These are phyloP conservation scores for Phytopythium kandeliae DNA, from an alignment of 352 stramenopile genomes.

Conservation along the genomic window DNA sequence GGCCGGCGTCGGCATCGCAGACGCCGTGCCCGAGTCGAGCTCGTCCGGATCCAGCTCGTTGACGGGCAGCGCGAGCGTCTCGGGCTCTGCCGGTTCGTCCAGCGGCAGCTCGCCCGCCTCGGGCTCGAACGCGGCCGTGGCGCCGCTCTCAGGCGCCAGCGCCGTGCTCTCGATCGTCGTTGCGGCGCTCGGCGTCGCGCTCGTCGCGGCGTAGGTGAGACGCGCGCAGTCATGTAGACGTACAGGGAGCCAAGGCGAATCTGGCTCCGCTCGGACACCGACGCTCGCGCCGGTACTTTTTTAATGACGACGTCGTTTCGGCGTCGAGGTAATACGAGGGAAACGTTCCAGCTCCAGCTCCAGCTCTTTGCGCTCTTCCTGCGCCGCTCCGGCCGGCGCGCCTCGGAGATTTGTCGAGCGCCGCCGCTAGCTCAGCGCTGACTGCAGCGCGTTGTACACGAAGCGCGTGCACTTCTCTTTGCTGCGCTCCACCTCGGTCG, in stretches of 20 bases:
- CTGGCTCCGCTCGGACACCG: no score
- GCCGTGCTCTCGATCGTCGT: slow-evolving; percentile 11
- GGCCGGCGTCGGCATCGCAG: slow-evolving; percentile 47
- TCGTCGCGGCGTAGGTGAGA: slow-evolving; percentile 4
- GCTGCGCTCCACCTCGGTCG: slow-evolving; percentile 37
- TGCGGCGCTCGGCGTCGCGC: slow-evolving; percentile 1
- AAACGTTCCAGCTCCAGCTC: no score
- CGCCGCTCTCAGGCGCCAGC: slow-evolving; percentile 11
- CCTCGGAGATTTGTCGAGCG: no score
- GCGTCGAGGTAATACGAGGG: no score
- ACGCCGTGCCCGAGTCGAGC: slow-evolving; percentile 28
- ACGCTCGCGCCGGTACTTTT: slow-evolving; percentile 1
- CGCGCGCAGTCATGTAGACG: no score
- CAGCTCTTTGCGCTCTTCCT: no score
- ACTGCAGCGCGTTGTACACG: slow-evolving; percentile 37
- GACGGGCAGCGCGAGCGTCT: slow-evolving; percentile 9
- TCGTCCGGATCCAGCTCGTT: slow-evolving; percentile 9
- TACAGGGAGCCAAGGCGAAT: no score
- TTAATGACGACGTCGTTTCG: no score
- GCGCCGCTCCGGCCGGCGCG: no score
- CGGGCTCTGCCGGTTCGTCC: slow-evolving; percentile 11
- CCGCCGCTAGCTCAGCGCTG: background rate
- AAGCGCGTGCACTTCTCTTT: slow-evolving; percentile 46
- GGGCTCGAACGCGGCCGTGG: slow-evolving; percentile 10
- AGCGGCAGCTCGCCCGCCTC: slow-evolving; percentile 3